Evolutionary conservation across 2,329 filamentous ascomycete genomes (phyloP).

Genomic region (Colletotrichum sp.): DNA sequence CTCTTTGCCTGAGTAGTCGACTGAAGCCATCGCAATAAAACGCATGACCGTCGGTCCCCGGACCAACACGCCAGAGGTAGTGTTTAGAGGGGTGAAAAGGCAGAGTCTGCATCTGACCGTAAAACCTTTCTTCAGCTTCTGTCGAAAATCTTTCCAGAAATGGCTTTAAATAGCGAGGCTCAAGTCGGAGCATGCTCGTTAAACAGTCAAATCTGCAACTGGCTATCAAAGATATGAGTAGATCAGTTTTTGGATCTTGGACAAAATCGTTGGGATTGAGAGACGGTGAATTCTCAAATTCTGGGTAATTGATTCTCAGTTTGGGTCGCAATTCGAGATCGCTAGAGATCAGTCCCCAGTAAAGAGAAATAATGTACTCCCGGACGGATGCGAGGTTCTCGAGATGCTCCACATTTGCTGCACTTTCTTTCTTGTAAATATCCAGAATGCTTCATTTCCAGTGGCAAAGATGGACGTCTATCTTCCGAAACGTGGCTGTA

Average conservation of each 20-base stretch:
- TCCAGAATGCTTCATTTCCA: neutral
- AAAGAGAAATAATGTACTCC: neutral
- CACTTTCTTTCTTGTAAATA: neutral
- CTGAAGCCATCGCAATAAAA: neutral
- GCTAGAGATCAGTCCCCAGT: neutral
- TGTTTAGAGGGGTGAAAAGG: neutral
- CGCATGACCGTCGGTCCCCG: neutral
- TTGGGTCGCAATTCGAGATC: neutral
- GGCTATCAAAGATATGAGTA: neutral
- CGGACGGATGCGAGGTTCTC: neutral
- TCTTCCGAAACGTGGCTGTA: neutral
- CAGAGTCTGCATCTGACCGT: neutral
- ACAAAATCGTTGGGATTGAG: neutral
- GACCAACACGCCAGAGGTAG: neutral
- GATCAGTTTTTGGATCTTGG: neutral
- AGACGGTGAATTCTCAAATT: neutral
- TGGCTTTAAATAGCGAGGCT: neutral
- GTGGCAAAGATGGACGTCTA: neutral
- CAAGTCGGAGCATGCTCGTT: neutral
- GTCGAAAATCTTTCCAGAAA: neutral
- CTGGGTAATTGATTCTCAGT: neutral
- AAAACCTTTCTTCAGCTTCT: neutral
- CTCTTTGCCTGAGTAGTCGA: neutral
- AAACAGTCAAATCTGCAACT: neutral
- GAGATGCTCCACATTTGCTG: neutral